A percentile compares a stretch with the other conserved stretches of the same genome.
Conservation (phyloP, 1,284 basidiomycete species). For the Tylopilus sp. region DNA sequence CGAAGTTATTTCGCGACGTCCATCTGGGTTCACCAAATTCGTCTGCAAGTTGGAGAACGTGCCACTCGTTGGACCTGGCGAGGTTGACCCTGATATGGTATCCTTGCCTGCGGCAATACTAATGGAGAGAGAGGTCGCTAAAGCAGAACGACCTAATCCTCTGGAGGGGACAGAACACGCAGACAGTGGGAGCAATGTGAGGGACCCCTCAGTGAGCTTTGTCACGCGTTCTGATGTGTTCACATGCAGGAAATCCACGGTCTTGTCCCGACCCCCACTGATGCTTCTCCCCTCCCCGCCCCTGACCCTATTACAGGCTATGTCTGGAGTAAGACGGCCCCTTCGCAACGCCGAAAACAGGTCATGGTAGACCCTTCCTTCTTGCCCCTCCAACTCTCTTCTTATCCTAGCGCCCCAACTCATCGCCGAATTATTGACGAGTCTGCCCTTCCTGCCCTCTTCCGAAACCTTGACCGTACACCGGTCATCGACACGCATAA, state of each 20-base stretch:
- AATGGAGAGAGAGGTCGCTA: conserved; percentile 57
- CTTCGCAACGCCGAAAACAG: conserved; percentile 82
- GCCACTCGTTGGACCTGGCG: conserved; percentile 77
- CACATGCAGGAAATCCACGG: conserved; percentile 24
- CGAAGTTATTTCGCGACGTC: conserved; percentile 80
- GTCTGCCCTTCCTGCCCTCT: conserved; percentile 47
- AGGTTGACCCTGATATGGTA: conserved; percentile 73
- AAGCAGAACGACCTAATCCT: conserved; percentile 29
- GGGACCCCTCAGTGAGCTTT: not conserved
- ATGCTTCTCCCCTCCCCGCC: conserved; percentile 29
- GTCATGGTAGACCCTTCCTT: conserved; percentile 86
- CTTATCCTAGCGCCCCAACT: conserved; percentile 56
- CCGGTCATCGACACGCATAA: conserved; percentile 98
- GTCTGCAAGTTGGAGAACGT: conserved; percentile 91
- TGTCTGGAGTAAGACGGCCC: conserved; percentile 81
- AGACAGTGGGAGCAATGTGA: conserved; percentile 11
- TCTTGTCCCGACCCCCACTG: conserved; percentile 5
- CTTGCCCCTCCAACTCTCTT: conserved; percentile 83
- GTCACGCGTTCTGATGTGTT: conserved; percentile 11
- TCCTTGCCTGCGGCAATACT: conserved; percentile 71
- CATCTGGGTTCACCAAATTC: conserved; percentile 87
- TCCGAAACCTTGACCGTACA: conserved; percentile 77
- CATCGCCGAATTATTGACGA: conserved; percentile 57
- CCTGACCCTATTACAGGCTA: conserved; percentile 75
- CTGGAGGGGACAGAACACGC: conserved; percentile 8